Percentiles rank a stretch among this genome's conserved stretches.
These are phyloP conservation scores for Daedaleopsis nitida DNA, from an alignment of 768 basidiomycete genomes.

Conservation along the genomic window DNA sequence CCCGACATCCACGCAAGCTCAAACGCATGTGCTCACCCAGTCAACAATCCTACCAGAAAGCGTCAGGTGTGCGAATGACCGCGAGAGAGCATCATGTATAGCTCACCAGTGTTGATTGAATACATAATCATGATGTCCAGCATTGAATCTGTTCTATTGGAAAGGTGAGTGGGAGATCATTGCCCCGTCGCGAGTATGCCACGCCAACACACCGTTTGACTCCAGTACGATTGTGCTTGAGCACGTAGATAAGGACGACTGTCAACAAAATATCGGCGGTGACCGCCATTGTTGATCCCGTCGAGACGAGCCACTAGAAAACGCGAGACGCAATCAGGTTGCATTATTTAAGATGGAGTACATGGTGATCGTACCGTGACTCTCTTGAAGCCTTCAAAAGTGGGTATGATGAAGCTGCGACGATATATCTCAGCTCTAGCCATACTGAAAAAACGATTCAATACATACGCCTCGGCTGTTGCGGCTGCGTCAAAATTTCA, in stretches of 20 bases:
- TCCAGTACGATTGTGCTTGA: conserved; percentile 7
- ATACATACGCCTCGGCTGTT: background rate
- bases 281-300: background rate
- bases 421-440: no score
- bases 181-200: no score
- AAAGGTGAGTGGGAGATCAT: no score
- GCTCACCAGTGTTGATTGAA: conserved; percentile 7
- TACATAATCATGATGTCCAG: conserved; percentile 4
- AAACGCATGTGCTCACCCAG: background rate
- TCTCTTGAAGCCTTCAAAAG: background rate
- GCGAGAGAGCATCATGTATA: no score
- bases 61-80: no score
- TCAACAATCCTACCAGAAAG: background rate
- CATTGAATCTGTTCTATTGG: conserved; percentile 8
- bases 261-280: conserved; percentile 5
- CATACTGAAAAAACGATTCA: no score
- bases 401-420: background rate
- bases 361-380: no score
- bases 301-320: conserved; percentile 7
- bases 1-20: no score
- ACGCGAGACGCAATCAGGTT: no score
- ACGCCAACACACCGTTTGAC: conserved; percentile 7
- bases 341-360: background rate
- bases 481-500: background rate
- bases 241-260: background rate